phyloP scores from a whole-genome alignment of 2,329 filamentous ascomycete species.

The Scleromitrula shiraiana region DNA sequence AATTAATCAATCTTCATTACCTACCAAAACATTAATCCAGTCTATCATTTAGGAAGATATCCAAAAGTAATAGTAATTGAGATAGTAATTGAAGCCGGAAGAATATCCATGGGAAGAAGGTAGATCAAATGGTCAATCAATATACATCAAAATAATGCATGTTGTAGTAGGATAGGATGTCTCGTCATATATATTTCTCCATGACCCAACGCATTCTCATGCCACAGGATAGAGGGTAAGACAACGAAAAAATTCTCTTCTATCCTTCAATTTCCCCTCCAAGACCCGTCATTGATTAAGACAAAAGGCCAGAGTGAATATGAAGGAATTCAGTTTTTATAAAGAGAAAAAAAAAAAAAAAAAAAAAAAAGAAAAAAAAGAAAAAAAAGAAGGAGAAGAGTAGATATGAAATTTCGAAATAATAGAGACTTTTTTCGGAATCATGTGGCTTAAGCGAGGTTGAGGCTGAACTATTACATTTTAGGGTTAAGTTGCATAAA shows the following conservation, averaged over 20 bases:
- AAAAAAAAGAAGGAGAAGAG: constrained; percentile 1
- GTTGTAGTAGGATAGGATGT: constrained; percentile 13
- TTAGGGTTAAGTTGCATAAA: no score
- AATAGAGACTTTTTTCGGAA: not conserved
- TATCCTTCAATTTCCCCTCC: constrained; percentile 65
- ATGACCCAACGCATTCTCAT: constrained; percentile 30
- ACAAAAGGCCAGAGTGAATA: constrained; percentile 61
- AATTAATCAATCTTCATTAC: no score
- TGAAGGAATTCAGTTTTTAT: constrained; percentile 43
- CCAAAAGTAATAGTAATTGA: not conserved
- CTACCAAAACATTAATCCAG: no score
- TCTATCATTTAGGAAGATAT: no score
- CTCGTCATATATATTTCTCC: constrained; percentile 26
- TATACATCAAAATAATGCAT: not conserved
- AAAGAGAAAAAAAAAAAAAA: constrained; percentile 26
- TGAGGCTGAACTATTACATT: no score
- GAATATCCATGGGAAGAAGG: not conserved
- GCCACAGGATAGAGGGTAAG: constrained; percentile 50
- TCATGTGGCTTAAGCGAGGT: constrained; percentile 1
- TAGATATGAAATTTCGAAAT: no score
- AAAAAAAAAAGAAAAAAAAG: constrained; percentile 16
- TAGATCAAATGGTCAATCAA: no score
- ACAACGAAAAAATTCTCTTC: constrained; percentile 42
- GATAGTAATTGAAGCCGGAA: not conserved
- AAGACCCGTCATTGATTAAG: constrained; percentile 46